phyloP scores from a whole-genome alignment of 2,329 filamentous ascomycete genomes.

The Gnomoniopsis smithogilvyi region DNA sequence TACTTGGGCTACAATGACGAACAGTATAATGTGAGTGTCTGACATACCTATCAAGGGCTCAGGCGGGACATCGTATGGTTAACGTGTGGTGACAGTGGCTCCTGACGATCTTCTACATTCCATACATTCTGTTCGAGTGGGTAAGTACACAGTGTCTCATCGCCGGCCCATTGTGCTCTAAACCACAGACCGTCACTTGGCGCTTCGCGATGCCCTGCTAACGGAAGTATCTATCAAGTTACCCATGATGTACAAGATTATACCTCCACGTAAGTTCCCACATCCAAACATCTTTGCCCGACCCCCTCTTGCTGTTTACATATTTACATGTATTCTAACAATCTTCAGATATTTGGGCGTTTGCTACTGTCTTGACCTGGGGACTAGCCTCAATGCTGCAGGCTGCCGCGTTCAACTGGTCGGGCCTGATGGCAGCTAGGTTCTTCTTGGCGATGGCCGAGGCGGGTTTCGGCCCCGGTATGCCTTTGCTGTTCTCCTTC shows the following conservation, averaged over 20 bases:
- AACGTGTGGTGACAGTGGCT: constrained; percentile 33
- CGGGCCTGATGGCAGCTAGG: constrained; percentile 34
- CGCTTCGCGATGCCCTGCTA: no score
- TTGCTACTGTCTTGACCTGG: constrained; percentile 25
- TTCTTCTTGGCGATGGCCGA: constrained; percentile 41
- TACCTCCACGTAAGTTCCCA: constrained; percentile 33
- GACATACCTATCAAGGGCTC: background rate
- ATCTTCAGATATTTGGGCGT: constrained; percentile 26
- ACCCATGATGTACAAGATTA: constrained; percentile 40
- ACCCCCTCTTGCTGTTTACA: background rate
- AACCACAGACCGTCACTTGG: no score
- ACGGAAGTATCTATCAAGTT: background rate
- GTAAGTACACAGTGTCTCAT: no score
- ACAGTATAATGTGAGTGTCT: constrained; percentile 32
- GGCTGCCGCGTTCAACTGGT: constrained; percentile 30
- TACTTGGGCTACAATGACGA: constrained; percentile 34
- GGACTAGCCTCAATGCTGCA: constrained; percentile 30
- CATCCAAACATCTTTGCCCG: no score
- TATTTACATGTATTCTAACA: background rate
- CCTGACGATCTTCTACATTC: constrained; percentile 43
- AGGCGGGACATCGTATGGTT: background rate
- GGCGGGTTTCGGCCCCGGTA: constrained; percentile 37
- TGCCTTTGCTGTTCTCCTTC: constrained; percentile 18
- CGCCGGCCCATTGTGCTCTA: no score
- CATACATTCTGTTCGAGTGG: constrained; percentile 41